Percentiles rank a stretch among this genome's conserved stretches.
phyloP scores from a whole-genome alignment of 805 yeast genomes.

The Saccharomycopsis olivae region DNA sequence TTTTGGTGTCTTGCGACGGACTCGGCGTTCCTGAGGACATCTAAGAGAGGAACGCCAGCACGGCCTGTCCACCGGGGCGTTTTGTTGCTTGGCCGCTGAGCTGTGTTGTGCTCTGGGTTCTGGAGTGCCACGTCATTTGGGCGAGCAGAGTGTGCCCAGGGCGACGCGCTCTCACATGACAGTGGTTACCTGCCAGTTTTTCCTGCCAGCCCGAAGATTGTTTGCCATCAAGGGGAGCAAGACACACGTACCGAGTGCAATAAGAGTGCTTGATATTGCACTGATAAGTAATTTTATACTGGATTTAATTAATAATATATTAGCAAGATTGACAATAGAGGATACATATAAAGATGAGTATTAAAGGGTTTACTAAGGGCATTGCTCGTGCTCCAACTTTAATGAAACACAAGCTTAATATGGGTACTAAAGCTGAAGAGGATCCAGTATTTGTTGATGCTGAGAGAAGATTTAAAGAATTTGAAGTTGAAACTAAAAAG shows the following conservation, averaged over 20 bases:
- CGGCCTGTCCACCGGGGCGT: too few relatives aligned
- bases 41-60: background rate
- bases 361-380: conserved; percentile 78
- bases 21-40: background rate
- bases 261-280: background rate
- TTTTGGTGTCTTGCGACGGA: background rate
- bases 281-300: background rate
- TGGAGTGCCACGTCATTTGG: background rate
- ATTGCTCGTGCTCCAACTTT: conserved; percentile 84
- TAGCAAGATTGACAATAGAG: background rate
- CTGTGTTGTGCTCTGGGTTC: background rate
- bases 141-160: too few relatives aligned
- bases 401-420: conserved; percentile 81
- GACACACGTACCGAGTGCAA: background rate
- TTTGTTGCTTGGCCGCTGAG: background rate
- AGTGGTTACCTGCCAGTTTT: background rate
- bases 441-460: conserved; percentile 94
- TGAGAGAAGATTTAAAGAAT: conserved; percentile 88
- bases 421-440: conserved; percentile 55
- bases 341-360: conserved; percentile 48
- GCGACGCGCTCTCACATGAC: too few relatives aligned
- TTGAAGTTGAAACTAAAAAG: conserved; percentile 82
- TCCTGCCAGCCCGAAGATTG: background rate
- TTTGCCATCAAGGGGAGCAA: background rate
- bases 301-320: background rate